Conservation (phyloP, 345 rosid genomes). For the Eucalyptus pumila region DNA sequence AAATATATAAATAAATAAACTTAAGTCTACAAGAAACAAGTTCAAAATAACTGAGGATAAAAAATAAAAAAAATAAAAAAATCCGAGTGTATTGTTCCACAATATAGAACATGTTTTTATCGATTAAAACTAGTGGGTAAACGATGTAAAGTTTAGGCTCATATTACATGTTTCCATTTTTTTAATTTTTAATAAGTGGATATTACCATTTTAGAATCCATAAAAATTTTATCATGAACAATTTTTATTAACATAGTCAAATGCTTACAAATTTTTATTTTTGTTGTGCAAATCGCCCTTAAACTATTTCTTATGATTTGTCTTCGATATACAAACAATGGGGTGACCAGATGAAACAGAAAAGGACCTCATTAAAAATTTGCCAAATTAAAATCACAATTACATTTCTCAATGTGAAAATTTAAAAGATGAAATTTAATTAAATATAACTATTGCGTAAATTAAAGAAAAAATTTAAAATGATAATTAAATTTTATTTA, state of each 20-base stretch:
- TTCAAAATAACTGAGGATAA: too few relatives aligned
- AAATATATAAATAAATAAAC: too few relatives aligned
- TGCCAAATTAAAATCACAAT: not conserved
- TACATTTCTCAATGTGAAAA: not conserved
- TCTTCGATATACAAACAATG: not conserved
- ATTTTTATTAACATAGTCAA: not conserved
- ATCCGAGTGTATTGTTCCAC: too few relatives aligned
- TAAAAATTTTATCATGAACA: not conserved
- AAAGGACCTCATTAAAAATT: not conserved
- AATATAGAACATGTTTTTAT: not conserved
- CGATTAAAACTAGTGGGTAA: not conserved
- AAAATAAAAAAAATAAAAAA: too few relatives aligned
- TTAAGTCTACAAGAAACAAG: too few relatives aligned
- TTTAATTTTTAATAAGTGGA: not conserved
- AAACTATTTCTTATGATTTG: not conserved
- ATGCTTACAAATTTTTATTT: not conserved
- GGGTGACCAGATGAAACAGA: not conserved
- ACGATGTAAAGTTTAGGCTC: not conserved
- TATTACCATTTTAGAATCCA: not conserved
- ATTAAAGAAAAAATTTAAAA: too few relatives aligned
- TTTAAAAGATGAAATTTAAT: not conserved
- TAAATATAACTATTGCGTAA: not conserved
- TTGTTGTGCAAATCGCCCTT: not conserved
- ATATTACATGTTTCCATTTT: too few relatives aligned
- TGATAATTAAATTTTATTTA: not conserved